phyloP scores from a whole-genome alignment of 371 early-diverging fungal species.

The Blakeslea trispora region DNA sequence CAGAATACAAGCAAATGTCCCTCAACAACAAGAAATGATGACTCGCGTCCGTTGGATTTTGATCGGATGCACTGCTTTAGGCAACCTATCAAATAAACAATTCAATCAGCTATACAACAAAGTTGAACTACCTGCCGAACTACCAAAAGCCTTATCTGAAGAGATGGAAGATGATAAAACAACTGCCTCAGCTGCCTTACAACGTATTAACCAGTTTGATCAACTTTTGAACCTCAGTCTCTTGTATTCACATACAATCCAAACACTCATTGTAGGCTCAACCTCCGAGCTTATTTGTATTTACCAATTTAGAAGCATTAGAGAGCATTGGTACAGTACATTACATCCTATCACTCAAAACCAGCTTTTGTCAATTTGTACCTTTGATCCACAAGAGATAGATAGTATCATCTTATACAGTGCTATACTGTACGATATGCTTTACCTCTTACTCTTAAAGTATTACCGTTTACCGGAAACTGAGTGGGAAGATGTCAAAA shows the following conservation, averaged over 20 bases:
- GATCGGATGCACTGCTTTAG: conserved; percentile 16
- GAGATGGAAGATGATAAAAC: conserved; percentile 9
- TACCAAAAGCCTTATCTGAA: conserved; percentile 18
- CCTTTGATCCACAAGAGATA: conserved; percentile 9
- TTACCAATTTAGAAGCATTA: conserved; percentile 19
- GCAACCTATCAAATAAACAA: conserved; percentile 15
- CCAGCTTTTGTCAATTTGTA: conserved; percentile 2
- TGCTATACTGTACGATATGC: conserved; percentile 26
- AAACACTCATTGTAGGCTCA: conserved; percentile 16
- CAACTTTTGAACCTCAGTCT: conserved; percentile 24
- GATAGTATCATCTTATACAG: conserved; percentile 22
- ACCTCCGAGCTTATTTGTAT: conserved; percentile 18
- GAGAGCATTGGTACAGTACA: conserved; percentile 27
- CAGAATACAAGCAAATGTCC: conserved; percentile 8
- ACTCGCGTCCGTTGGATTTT: conserved; percentile 23
- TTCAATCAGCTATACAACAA: conserved; percentile 11
- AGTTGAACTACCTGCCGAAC: conserved; percentile 16
- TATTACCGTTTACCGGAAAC: conserved; percentile 9
- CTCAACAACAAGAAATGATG: conserved; percentile 21
- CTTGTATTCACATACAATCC: conserved; percentile 24
- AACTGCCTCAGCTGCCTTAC: conserved; percentile 2
- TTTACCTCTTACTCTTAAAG: conserved; percentile 17
- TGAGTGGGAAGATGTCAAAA: conserved; percentile 18
- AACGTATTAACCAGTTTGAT: conserved; percentile 19
- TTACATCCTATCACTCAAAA: conserved; percentile 18